Evolutionary conservation across 2,329 filamentous ascomycete genomes (phyloP).

Genomic region (Apiospora hydei): DNA sequence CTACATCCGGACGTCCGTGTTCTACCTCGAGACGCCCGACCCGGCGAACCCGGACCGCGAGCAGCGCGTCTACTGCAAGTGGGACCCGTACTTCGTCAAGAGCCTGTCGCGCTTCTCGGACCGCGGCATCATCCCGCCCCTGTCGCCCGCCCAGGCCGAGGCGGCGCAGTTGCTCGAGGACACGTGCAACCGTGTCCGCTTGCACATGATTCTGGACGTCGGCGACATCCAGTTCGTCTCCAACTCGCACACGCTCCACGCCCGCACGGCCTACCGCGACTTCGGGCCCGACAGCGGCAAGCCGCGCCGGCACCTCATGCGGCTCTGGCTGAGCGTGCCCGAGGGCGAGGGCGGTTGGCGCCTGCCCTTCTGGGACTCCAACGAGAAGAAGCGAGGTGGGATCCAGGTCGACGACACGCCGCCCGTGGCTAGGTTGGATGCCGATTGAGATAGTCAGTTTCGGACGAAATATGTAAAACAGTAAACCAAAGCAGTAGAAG

Average conservation of each 20-base stretch:
- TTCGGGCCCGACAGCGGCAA: constrained; percentile 64
- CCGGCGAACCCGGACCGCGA: constrained; percentile 54
- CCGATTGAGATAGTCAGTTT: constrained; percentile 60
- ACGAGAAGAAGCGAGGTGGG: constrained; percentile 86
- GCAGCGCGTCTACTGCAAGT: constrained; percentile 80
- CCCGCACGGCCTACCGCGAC: constrained; percentile 81
- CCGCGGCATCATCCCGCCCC: constrained; percentile 71
- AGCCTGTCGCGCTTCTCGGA: constrained; percentile 79
- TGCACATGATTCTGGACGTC: constrained; percentile 87
- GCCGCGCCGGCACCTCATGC: constrained; percentile 79
- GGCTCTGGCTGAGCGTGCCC: constrained; percentile 84
- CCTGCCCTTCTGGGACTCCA: constrained; percentile 80
- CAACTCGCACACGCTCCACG: constrained; percentile 83
- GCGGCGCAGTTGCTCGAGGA: constrained; percentile 77
- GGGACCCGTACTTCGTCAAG: constrained; percentile 88
- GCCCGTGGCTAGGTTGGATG: constrained; percentile 78
- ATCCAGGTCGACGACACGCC: constrained; percentile 86
- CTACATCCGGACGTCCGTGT: constrained; percentile 74
- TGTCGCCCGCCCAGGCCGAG: constrained; percentile 72
- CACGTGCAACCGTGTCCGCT: constrained; percentile 73
- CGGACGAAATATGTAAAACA: background rate
- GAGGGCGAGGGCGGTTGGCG: constrained; percentile 86
- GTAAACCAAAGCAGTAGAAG: background rate
- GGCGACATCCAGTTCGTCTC: constrained; percentile 89
- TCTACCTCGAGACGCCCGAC: constrained; percentile 73